A percentile compares a stretch with the other conserved stretches of the same genome.
Evolutionary conservation across 345 rosid species (phyloP).

Genomic region (Angophora floribunda): DNA sequence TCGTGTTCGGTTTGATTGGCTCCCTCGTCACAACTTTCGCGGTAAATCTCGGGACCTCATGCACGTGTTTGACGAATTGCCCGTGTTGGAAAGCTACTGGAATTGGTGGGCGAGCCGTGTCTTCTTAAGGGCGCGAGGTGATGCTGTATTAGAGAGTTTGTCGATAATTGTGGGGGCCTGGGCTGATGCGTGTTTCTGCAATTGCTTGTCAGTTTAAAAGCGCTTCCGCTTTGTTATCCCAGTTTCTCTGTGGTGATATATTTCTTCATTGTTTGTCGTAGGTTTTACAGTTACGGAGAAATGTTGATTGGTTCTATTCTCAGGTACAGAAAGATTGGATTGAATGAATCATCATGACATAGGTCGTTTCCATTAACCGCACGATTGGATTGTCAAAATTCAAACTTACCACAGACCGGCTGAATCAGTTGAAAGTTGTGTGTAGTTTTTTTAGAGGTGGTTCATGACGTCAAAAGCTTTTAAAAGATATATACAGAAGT

Average conservation of each 20-base stretch:
- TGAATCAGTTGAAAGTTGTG: neutral
- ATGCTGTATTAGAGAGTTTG: neutral
- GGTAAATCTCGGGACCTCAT: neutral
- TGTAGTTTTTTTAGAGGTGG: neutral
- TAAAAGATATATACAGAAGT: neutral
- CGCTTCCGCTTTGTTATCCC: neutral
- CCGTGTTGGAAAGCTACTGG: neutral
- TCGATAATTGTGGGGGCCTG: neutral
- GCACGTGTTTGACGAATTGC: neutral
- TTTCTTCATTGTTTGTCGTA: conserved; percentile 12
- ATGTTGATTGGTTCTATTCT: conserved; percentile 58
- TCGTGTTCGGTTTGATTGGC: conserved; percentile 5
- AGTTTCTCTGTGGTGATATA: neutral
- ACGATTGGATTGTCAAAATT: neutral
- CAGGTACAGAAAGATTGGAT: conserved; percentile 37
- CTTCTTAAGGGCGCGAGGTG: neutral
- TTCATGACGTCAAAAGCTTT: neutral
- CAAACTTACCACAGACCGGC: neutral
- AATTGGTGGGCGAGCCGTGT: neutral
- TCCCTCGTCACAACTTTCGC: conserved; percentile 5
- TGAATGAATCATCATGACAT: neutral
- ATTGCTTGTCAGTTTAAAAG: neutral
- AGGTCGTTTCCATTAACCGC: neutral
- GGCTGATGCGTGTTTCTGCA: neutral
- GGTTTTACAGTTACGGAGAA: conserved; percentile 79